Evolutionary conservation across 2,329 filamentous ascomycete species (phyloP).

Genomic region (Raffaelea ambrosiae): DNA sequence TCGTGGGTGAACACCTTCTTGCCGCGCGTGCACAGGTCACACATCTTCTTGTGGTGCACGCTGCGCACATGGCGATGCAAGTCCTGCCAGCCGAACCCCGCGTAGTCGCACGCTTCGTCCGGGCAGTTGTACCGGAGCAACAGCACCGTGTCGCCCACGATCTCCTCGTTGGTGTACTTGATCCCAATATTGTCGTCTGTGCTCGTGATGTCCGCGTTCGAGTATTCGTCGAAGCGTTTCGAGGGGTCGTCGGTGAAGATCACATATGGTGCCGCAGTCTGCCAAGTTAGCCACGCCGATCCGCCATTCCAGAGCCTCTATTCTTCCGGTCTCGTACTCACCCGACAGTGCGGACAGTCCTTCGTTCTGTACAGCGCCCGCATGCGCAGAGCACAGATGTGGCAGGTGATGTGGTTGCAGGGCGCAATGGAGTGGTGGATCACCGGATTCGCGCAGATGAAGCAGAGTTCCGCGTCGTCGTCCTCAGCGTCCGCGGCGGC

Average conservation of each 20-base stretch:
- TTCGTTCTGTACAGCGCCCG: slow-evolving; percentile 93
- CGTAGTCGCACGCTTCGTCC: slow-evolving; percentile 68
- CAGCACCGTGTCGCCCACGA: slow-evolving; percentile 82
- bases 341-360: slow-evolving; percentile 90
- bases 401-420: slow-evolving; percentile 93
- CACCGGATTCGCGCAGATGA: slow-evolving; percentile 91
- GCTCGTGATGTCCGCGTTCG: slow-evolving; percentile 61
- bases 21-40: slow-evolving; percentile 80
- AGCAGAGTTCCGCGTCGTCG: slow-evolving; percentile 74
- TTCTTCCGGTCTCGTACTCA: slow-evolving; percentile 32
- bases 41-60: slow-evolving; percentile 81
- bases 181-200: slow-evolving; percentile 84
- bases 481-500: slow-evolving; percentile 5
- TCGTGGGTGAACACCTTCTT: slow-evolving; percentile 99
- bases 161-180: slow-evolving; percentile 79
- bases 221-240: slow-evolving; percentile 83
- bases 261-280: slow-evolving; percentile 66
- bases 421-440: slow-evolving; percentile 82
- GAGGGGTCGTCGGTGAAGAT: slow-evolving; percentile 82
- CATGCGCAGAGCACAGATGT: slow-evolving; percentile 88
- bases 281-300: slow-evolving; percentile 2
- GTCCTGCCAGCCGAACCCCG: slow-evolving; percentile 58
- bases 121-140: slow-evolving; percentile 93
- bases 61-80: slow-evolving; percentile 68
- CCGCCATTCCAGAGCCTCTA: too few species aligned